Percentiles rank a stretch among this genome's conserved stretches.
Conservation (phyloP, 352 stramenopile genomes). For the Stephanocyclus meneghinianus region DNA sequence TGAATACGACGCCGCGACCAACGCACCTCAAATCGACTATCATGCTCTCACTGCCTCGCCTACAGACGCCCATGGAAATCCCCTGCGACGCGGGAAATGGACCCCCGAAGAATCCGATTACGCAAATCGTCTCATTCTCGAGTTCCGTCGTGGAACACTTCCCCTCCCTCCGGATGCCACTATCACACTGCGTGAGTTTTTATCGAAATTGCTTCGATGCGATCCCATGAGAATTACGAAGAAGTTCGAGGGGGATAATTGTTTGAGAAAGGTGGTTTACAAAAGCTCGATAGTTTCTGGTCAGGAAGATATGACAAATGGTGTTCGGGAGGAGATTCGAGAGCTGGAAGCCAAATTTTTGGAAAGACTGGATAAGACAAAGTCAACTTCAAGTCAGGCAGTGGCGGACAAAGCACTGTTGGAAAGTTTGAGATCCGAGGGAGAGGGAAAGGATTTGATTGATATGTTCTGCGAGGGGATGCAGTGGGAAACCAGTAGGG, state of each 20-base stretch:
- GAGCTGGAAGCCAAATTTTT: slow-evolving; percentile 92
- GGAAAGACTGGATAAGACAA: slow-evolving; percentile 91
- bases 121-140: slow-evolving; percentile 92
- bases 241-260: slow-evolving; percentile 98
- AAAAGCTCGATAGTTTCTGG: slow-evolving; percentile 80
- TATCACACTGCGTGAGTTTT: slow-evolving; percentile 92
- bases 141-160: slow-evolving; percentile 96
- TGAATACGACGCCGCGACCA: too few species aligned
- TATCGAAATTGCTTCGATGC: slow-evolving; percentile 97
- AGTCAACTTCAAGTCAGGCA: slow-evolving; percentile 72
- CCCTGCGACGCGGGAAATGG: slow-evolving; percentile 93
- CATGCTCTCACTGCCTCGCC: too few species aligned
- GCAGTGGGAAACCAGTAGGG: neutral
- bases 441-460: slow-evolving; percentile 8
- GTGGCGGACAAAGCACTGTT: slow-evolving; percentile 8
- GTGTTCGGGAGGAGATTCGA: slow-evolving; percentile 77
- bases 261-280: slow-evolving; percentile 94
- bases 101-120: slow-evolving; percentile 95
- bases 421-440: neutral
- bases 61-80: slow-evolving; percentile 12
- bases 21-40: too few species aligned
- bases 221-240: slow-evolving; percentile 99
- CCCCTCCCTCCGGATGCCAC: slow-evolving; percentile 93
- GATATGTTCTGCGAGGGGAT: slow-evolving; percentile 5
- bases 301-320: slow-evolving; percentile 83